Conservation (phyloP, 129 eudicot genomes). For the Escallonia herrerae region DNA sequence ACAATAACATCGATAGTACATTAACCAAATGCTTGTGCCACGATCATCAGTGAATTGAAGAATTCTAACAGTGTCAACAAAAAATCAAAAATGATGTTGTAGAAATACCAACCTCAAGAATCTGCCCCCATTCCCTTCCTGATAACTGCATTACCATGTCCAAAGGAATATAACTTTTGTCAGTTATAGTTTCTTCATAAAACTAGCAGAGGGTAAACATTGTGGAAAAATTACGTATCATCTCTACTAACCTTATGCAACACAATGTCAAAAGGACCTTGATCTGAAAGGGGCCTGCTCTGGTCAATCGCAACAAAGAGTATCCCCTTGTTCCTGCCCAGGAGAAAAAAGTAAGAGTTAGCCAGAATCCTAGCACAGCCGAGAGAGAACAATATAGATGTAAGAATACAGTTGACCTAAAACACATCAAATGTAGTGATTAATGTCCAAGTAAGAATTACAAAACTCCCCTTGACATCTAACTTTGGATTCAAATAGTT, state of each 20-base stretch:
- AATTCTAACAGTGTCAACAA: background rate
- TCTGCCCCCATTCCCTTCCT: constrained; percentile 80
- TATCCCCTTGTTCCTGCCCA: constrained; percentile 87
- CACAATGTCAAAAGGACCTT: constrained; percentile 95
- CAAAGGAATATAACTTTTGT: background rate
- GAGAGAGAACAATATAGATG: background rate
- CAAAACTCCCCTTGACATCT: background rate
- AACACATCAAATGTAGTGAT: background rate
- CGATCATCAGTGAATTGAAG: background rate
- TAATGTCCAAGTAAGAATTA: background rate
- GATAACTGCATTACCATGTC: constrained; percentile 44
- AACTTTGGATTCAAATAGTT: background rate
- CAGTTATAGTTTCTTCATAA: background rate
- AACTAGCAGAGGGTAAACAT: background rate
- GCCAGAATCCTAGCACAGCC: background rate
- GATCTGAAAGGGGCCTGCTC: constrained; percentile 78
- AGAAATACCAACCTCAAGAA: constrained; percentile 74
- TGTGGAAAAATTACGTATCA: background rate
- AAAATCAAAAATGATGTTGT: background rate
- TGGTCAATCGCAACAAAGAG: constrained; percentile 87
- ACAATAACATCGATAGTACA: background rate
- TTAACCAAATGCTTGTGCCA: background rate
- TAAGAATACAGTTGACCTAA: background rate
- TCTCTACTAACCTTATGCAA: constrained; percentile 68
- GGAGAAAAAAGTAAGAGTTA: constrained; percentile 1